phyloP scores from a whole-genome alignment of 176 grass and related monocot species.

The Phoenix roebelenii region DNA sequence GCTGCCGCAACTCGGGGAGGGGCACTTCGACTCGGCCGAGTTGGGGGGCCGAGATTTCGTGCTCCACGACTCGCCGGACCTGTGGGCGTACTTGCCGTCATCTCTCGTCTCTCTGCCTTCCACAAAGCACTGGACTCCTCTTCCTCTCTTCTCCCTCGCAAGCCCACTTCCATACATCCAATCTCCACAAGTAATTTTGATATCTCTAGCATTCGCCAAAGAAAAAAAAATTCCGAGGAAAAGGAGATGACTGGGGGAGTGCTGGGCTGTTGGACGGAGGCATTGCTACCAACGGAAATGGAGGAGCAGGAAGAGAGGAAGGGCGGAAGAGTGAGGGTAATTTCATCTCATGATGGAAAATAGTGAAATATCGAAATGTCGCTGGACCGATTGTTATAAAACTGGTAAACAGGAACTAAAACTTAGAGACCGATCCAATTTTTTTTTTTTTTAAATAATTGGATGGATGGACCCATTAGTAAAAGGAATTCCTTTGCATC shows the following conservation, averaged over 20 bases:
- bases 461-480: too few species aligned
- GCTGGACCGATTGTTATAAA: too few species aligned
- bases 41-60: neutral
- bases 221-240: neutral
- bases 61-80: neutral
- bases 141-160: neutral
- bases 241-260: neutral
- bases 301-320: slow-evolving; percentile 1
- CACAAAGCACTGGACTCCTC: slow-evolving; percentile 5
- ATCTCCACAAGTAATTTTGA: neutral
- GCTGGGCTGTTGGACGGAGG: slow-evolving; percentile 39
- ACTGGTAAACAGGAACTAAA: too few species aligned
- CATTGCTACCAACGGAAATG: slow-evolving; percentile 38
- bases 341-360: too few species aligned
- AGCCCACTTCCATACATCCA: neutral
- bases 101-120: slow-evolving; percentile 6
- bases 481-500: too few species aligned
- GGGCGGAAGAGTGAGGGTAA: too few species aligned
- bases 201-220: neutral
- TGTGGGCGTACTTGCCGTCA: neutral
- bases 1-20: slow-evolving; percentile 14
- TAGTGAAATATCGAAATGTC: too few species aligned
- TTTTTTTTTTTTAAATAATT: too few species aligned
- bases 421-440: too few species aligned
- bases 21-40: neutral